Percentiles rank a stretch among this genome's conserved stretches.
Evolutionary conservation across 2,329 filamentous ascomycete genomes (phyloP).

Genomic region (Ophiostoma tasmaniense): DNA sequence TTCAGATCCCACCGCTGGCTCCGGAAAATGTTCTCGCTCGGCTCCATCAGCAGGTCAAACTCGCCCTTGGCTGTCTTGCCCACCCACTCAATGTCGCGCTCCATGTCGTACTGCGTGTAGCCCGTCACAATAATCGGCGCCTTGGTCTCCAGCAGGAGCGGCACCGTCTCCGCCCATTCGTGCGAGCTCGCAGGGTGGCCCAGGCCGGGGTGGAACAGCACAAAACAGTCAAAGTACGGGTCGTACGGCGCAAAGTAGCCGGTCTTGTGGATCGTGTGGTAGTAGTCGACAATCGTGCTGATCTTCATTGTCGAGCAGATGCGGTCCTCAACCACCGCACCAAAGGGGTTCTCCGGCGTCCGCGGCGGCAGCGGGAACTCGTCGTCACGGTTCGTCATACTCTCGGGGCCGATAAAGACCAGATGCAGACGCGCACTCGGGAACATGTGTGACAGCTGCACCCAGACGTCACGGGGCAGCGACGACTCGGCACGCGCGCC

Average conservation of each 20-base stretch:
- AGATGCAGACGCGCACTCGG: constrained; percentile 84
- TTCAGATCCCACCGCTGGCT: constrained; percentile 96
- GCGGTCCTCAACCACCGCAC: constrained; percentile 86
- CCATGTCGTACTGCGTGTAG: constrained; percentile 92
- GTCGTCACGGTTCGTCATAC: constrained; percentile 85
- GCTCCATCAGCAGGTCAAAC: constrained; percentile 84
- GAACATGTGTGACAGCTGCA: constrained; percentile 90
- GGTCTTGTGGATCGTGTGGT: constrained; percentile 88
- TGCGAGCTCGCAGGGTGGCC: constrained; percentile 89
- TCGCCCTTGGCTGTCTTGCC: constrained; percentile 77
- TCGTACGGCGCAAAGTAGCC: constrained; percentile 90
- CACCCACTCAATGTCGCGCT: constrained; percentile 86
- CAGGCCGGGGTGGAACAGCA: constrained; percentile 92
- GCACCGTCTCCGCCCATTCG: constrained; percentile 89
- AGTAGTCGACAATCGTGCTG: constrained; percentile 95
- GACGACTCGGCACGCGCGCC: constrained; percentile 97
- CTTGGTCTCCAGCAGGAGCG: constrained; percentile 87
- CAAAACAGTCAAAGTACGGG: constrained; percentile 96
- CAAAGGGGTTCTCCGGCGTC: constrained; percentile 80
- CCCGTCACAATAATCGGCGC: constrained; percentile 89
- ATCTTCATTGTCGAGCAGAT: constrained; percentile 89
- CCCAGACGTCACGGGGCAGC: constrained; percentile 85
- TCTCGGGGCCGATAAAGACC: constrained; percentile 91
- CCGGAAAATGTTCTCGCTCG: constrained; percentile 87
- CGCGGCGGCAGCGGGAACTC: constrained; percentile 87